Evolutionary conservation across 2,329 filamentous ascomycete species (phyloP).

Genomic region (Emydomyces testavorans): DNA sequence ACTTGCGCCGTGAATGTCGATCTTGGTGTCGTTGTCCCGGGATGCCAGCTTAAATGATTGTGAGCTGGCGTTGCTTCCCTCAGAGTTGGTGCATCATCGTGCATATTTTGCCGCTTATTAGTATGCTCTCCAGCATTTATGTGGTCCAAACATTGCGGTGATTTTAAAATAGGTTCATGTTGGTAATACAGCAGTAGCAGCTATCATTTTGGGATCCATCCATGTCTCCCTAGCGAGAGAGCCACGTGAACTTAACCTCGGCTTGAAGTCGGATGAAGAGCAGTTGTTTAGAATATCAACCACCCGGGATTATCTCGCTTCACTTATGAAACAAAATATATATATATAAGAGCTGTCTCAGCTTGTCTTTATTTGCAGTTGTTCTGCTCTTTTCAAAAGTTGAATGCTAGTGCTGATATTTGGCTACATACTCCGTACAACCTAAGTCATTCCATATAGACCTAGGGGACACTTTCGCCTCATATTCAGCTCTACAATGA

Average conservation of each 20-base stretch:
- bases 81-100: background rate
- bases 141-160: background rate
- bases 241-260: conserved; percentile 5
- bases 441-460: background rate
- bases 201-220: background rate
- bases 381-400: too few species aligned
- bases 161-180: background rate
- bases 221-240: background rate
- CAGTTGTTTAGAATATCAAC: too few species aligned
- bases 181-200: background rate
- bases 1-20: too few species aligned
- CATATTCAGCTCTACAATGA: background rate
- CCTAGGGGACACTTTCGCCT: background rate
- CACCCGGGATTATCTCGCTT: too few species aligned
- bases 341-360: background rate
- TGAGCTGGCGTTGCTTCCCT: too few species aligned
- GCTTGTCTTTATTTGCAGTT: background rate
- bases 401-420: too few species aligned
- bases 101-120: background rate
- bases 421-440: too few species aligned
- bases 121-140: background rate
- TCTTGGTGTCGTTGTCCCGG: too few species aligned
- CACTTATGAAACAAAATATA: background rate
- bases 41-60: too few species aligned
- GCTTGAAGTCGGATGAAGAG: background rate